Evolutionary conservation across 495 filamentous ascomycete species (phyloP).

Genomic region (Hypoxylon fuscum): DNA sequence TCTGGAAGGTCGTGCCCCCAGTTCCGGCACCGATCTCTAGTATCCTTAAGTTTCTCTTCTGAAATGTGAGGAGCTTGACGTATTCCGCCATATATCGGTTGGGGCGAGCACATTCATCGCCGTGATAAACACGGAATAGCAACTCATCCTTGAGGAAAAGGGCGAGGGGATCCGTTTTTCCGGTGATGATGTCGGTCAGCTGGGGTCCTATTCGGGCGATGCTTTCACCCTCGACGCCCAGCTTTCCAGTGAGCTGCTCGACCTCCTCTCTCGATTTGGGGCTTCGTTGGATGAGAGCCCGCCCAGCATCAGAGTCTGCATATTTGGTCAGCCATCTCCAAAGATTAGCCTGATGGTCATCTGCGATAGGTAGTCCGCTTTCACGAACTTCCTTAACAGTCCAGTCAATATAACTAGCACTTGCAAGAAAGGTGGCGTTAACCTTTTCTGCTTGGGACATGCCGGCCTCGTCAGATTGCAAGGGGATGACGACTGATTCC

Average conservation of each 20-base stretch:
- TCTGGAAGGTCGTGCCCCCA: conserved; percentile 45
- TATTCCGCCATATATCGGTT: conserved; percentile 33
- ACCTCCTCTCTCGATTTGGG: background rate
- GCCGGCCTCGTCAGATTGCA: background rate
- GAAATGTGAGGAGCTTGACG: conserved; percentile 27
- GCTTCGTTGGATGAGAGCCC: background rate
- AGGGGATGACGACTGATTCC: background rate
- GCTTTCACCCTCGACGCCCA: conserved; percentile 21
- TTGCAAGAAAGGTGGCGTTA: too few species aligned
- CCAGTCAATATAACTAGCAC: conserved; percentile 10
- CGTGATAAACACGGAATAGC: conserved; percentile 16
- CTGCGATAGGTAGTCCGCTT: conserved; percentile 50
- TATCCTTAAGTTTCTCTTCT: conserved; percentile 47
- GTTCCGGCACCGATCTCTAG: conserved; percentile 57
- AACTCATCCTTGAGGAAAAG: conserved; percentile 23
- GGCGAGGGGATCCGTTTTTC: conserved; percentile 14
- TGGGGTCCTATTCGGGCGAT: too few species aligned
- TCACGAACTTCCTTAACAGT: conserved; percentile 72
- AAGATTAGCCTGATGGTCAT: conserved; percentile 3
- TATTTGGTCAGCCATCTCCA: background rate
- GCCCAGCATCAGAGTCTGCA: conserved; percentile 1
- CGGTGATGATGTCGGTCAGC: conserved; percentile 10
- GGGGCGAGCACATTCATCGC: conserved; percentile 4
- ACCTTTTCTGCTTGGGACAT: background rate
- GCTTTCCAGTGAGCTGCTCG: background rate